Evolutionary conservation across 2,329 filamentous ascomycete species (phyloP).

Genomic region (Onygena corvina): DNA sequence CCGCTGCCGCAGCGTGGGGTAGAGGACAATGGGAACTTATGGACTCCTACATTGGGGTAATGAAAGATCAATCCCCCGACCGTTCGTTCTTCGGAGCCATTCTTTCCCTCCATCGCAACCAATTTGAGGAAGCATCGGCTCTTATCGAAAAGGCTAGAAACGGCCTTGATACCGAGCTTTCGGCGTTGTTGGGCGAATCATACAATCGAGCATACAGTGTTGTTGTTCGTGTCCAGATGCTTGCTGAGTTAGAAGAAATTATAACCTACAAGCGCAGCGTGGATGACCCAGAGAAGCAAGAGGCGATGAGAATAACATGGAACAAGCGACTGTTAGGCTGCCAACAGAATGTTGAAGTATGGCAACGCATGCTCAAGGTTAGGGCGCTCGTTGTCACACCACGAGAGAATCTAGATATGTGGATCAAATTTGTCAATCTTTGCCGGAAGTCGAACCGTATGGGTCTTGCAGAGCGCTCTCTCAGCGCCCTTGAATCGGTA

Average conservation of each 20-base stretch:
- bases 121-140: constrained; percentile 78
- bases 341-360: constrained; percentile 93
- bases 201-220: constrained; percentile 96
- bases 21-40: constrained; percentile 95
- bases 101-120: constrained; percentile 83
- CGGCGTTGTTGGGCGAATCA: constrained; percentile 91
- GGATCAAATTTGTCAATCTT: constrained; percentile 97
- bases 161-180: constrained; percentile 87
- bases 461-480: constrained; percentile 86
- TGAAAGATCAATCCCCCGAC: constrained; percentile 88
- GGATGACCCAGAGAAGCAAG: constrained; percentile 69
- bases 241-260: constrained; percentile 94
- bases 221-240: constrained; percentile 97
- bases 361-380: constrained; percentile 95
- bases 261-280: constrained; percentile 90
- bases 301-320: constrained; percentile 87
- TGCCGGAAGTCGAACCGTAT: constrained; percentile 93
- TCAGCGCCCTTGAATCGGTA: constrained; percentile 78
- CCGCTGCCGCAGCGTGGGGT: constrained; percentile 92
- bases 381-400: constrained; percentile 84
- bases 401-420: constrained; percentile 94
- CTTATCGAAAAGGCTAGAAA: constrained; percentile 89
- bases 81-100: constrained; percentile 97
- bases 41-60: constrained; percentile 90
- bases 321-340: constrained; percentile 89